Conservation (phyloP, 139 green algal genomes). For the Limnomonas spitsbergensis region DNA sequence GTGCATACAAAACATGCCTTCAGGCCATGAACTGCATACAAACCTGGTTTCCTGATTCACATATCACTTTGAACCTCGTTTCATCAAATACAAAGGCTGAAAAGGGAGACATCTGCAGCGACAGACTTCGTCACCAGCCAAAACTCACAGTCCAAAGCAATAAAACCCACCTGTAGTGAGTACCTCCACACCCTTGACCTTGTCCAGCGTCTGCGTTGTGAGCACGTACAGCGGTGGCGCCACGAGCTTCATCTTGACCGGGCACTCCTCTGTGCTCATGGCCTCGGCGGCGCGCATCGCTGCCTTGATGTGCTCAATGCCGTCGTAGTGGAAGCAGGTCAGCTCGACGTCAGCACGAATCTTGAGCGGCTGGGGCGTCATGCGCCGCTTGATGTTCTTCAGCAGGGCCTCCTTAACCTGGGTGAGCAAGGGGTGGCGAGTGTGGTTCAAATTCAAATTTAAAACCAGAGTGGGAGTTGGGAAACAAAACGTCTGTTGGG, state of each 20-base stretch:
- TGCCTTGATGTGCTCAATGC: conserved; percentile 93
- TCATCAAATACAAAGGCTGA: too few relatives aligned
- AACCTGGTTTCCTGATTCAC: too few relatives aligned
- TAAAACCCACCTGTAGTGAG: conserved; percentile 16
- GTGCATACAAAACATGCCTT: too few relatives aligned
- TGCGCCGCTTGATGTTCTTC: conserved; percentile 92
- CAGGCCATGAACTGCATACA: too few relatives aligned
- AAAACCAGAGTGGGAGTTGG: too few relatives aligned
- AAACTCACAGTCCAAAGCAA: too few relatives aligned
- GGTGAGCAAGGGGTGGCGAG: too few relatives aligned
- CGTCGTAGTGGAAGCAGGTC: conserved; percentile 96
- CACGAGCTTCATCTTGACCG: conserved; percentile 95
- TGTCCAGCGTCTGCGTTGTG: conserved; percentile 94
- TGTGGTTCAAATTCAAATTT: too few relatives aligned
- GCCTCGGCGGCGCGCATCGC: conserved; percentile 68
- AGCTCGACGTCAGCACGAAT: conserved; percentile 95
- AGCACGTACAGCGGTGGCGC: conserved; percentile 97
- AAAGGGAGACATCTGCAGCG: too few relatives aligned
- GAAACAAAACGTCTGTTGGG: too few relatives aligned
- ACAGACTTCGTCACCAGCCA: too few relatives aligned
- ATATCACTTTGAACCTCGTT: too few relatives aligned
- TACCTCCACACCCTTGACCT: conserved; percentile 63
- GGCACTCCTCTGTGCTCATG: conserved; percentile 67
- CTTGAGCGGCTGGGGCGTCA: conserved; percentile 99
- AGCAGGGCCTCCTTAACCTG: conserved; percentile 81